Base-by-base conservation (phyloP, 2,329 filamentous ascomycete species). In the Polytolypa hystricis region DNA sequence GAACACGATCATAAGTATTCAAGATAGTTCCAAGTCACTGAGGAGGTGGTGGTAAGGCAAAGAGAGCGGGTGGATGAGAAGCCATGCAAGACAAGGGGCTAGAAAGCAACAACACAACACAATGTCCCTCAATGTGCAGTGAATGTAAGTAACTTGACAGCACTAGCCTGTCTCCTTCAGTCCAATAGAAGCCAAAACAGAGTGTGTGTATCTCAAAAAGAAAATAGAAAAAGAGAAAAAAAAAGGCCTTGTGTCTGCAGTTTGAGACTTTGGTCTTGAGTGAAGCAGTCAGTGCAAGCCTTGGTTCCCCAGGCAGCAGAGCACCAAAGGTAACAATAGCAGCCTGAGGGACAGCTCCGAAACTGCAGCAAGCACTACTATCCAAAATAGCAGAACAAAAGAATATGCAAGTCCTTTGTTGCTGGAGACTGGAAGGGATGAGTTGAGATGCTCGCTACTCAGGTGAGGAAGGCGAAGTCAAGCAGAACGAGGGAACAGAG, bases 271-370 rank as follows among this genome's bases (percentile, higher is more conserved):
- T 20, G 11, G 18, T 37, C 20, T 31, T 31, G 30, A 26, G 30
- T 20, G 25, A 28, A 31, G 19, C 20, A 31, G 28, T 12, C 27
- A 31, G 28, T 30, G 30, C n/a, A n/a, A n/a, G n/a, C n/a, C n/a
- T n/a, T n/a, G n/a, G n/a, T n/a, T n/a, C n/a, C n/a, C n/a, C n/a
- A n/a, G n/a, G n/a, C n/a, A n/a, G n/a, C n/a, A n/a, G n/a, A n/a
- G n/a, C n/a, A n/a, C n/a, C n/a, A n/a, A n/a, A n/a, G n/a, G n/a
- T n/a, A n/a, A n/a, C n/a, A n/a, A n/a, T n/a, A n/a, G n/a, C n/a
- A n/a, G n/a, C n/a, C n/a, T n/a, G n/a, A n/a, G n/a, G n/a, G n/a
- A n/a, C n/a, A n/a, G n/a, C n/a, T n/a, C n/a, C n/a, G n/a, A n/a
- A n/a, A n/a, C n/a, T n/a, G n/a, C n/a, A n/a, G n/a, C n/a, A n/a